Evolutionary conservation across 345 rosid species (phyloP).

Genomic region (Salix viminalis): DNA sequence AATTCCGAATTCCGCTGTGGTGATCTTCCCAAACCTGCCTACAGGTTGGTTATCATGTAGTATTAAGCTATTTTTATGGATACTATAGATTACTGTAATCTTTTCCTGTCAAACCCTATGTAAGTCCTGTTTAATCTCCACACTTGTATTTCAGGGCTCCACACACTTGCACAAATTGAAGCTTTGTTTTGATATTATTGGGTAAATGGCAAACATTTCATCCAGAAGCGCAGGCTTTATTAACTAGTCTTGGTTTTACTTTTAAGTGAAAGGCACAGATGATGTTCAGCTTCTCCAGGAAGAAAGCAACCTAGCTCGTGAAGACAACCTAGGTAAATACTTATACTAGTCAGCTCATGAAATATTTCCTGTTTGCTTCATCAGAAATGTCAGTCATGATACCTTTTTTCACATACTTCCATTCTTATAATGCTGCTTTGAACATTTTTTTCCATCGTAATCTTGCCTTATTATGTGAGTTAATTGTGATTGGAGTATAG

Average conservation of each 20-base stretch:
- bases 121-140: not conserved
- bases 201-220: not conserved
- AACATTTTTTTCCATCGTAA: not conserved
- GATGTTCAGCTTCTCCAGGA: constrained; percentile 13
- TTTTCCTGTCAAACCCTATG: not conserved
- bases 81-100: not conserved
- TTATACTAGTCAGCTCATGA: not conserved
- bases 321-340: constrained; percentile 26
- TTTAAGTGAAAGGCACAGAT: constrained; percentile 20
- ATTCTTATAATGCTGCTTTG: not conserved
- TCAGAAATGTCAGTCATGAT: not conserved
- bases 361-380: not conserved
- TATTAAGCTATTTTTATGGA: not conserved
- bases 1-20: constrained; percentile 14
- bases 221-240: not conserved
- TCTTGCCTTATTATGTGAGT: not conserved
- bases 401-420: not conserved
- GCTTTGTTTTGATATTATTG: not conserved
- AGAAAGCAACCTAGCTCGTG: constrained; percentile 18
- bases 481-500: not conserved
- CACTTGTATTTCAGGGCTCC: not conserved
- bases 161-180: not conserved
- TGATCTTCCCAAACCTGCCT: constrained; percentile 16
- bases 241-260: constrained; percentile 10
- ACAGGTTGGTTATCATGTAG: constrained; percentile 23